Evolutionary conservation across 108 stramenopile species (phyloP).

Genomic region (Epithemia pelagica): DNA sequence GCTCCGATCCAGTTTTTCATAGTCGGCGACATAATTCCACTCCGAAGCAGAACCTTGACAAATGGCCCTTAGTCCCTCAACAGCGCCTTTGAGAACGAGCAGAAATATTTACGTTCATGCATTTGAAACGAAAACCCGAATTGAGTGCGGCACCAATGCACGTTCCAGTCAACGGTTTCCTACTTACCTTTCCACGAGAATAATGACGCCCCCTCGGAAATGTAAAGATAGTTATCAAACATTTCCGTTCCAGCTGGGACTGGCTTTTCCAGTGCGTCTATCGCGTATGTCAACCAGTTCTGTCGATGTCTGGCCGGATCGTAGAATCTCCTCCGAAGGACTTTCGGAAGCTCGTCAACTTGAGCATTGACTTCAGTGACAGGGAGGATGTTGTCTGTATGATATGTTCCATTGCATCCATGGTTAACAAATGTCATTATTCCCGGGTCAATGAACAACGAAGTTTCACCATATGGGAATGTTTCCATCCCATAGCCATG

Average conservation of each 20-base stretch:
- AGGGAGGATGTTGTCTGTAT: neutral
- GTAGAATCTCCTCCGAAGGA: neutral
- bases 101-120: too few species aligned
- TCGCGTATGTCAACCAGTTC: neutral
- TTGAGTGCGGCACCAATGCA: too few species aligned
- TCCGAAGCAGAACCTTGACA: too few species aligned
- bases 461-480: neutral
- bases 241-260: neutral
- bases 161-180: too few species aligned
- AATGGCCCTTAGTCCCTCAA: neutral
- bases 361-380: neutral
- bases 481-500: neutral
- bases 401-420: slow-evolving; percentile 12
- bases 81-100: neutral
- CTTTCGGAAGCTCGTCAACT: neutral
- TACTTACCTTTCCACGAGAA: too few species aligned
- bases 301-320: neutral
- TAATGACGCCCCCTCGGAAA: neutral
- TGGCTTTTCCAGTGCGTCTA: neutral
- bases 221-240: neutral
- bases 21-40: too few species aligned
- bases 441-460: slow-evolving; percentile 6
- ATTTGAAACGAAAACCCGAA: too few species aligned
- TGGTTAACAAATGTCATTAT: slow-evolving; percentile 13
- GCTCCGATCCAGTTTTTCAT: too few species aligned